Conservation (phyloP, 1,139 yeast genomes). For the Trichomonascaceae sp. region DNA sequence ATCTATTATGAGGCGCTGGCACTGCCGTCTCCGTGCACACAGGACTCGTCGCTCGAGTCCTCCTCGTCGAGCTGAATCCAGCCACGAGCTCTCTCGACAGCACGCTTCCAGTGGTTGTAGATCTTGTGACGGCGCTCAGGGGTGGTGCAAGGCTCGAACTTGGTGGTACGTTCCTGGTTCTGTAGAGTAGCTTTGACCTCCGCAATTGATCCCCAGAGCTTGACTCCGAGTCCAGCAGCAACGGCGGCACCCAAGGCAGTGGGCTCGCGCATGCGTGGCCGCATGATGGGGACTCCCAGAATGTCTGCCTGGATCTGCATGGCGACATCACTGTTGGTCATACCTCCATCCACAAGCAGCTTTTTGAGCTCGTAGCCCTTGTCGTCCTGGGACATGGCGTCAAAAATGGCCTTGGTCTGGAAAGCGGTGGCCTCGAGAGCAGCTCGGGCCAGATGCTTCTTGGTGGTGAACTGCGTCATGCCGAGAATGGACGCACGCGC, state of each 20-base stretch:
- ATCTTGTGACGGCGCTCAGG: conserved; percentile 48
- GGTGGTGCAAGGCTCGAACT: conserved; percentile 9
- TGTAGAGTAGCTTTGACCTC: conserved; percentile 34
- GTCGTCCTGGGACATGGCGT: conserved; percentile 85
- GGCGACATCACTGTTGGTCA: conserved; percentile 84
- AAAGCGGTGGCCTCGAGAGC: conserved; percentile 92
- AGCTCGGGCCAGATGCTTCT: conserved; percentile 85
- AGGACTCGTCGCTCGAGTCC: not conserved
- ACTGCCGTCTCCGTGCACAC: too few relatives aligned
- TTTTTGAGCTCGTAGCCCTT: conserved; percentile 43
- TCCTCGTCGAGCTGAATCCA: too few relatives aligned
- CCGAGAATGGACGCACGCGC: conserved; percentile 92
- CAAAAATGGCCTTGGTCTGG: conserved; percentile 82
- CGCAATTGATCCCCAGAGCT: conserved; percentile 63
- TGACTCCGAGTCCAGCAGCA: conserved; percentile 79
- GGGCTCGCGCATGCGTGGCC: conserved; percentile 79
- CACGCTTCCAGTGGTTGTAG: conserved; percentile 75
- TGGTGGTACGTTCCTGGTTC: conserved; percentile 7
- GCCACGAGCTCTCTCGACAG: conserved; percentile 62
- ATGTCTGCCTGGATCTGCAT: conserved; percentile 93
- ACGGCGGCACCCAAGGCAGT: conserved; percentile 96
- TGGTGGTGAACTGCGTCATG: conserved; percentile 75
- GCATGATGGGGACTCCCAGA: conserved; percentile 66
- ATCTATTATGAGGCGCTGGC: too few relatives aligned
- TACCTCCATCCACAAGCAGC: conserved; percentile 81